Conservation (phyloP, 2,329 filamentous ascomycete genomes). For the Tolypocladium ophioglossoides region DNA sequence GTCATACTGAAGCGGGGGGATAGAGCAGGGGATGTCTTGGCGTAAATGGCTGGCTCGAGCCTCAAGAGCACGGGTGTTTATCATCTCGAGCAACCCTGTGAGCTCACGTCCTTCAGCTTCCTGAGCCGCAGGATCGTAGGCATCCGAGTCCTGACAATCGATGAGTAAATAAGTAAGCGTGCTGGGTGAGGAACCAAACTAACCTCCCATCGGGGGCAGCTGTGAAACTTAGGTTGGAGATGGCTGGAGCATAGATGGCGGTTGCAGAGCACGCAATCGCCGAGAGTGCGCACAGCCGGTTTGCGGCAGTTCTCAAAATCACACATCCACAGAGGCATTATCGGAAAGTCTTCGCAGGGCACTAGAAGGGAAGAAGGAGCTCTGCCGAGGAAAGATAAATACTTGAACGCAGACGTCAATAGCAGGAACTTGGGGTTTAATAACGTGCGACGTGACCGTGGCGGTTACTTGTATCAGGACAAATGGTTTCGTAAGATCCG, state of each 20-base stretch:
- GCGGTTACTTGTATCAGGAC: too few relatives aligned
- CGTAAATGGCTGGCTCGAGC: conserved; percentile 23
- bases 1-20: conserved; percentile 25
- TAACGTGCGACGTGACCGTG: too few relatives aligned
- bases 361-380: not conserved
- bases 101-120: conserved; percentile 25
- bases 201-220: conserved; percentile 26
- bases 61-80: conserved; percentile 25
- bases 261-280: conserved; percentile 27
- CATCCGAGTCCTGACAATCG: conserved; percentile 19
- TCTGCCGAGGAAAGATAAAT: not conserved
- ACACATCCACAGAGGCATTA: conserved; percentile 23
- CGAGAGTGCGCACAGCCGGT: conserved; percentile 21
- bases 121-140: conserved; percentile 20
- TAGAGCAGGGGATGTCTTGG: conserved; percentile 21
- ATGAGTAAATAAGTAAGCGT: conserved; percentile 6
- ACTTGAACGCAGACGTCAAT: not conserved
- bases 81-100: conserved; percentile 18
- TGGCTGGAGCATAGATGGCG: conserved; percentile 26
- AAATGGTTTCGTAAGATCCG: too few relatives aligned
- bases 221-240: conserved; percentile 19
- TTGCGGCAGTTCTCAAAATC: conserved; percentile 19
- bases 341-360: not conserved
- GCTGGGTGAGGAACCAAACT: conserved; percentile 7
- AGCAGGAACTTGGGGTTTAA: not conserved